Base-by-base conservation (phyloP, 768 basidiomycete species). In the Chalciporus sphaerocephalus region DNA sequence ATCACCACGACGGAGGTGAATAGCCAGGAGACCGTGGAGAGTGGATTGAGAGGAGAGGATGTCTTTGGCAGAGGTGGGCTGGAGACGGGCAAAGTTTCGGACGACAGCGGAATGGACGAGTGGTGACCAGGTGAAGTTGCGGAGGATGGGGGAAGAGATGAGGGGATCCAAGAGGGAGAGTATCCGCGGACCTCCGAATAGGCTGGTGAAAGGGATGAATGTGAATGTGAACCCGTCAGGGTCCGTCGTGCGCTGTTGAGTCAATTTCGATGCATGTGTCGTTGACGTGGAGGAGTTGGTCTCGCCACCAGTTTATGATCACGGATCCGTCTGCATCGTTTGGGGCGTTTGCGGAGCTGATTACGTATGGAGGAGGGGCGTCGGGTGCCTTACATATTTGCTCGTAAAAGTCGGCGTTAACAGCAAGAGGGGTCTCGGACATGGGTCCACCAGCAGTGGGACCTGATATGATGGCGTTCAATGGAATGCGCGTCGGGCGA, bases 1-100 rank as follows among this genome's bases (percentile, higher is more conserved):
- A 48, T 83, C 81, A 5, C 81, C 81, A 1, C 79, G 67, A 0
- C 80, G 73, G 33, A 82, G 67, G 42, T 83, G 80, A 7, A 82
- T 46, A 1, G 81, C 81, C 11, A 83, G 56, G 6, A 80, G 65
- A 2, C 74, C 75, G 2, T 62, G 53, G 18, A 78, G 62, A 8
- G 65, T 61, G 30, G 55, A 34, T 5, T 42, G 40, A 10, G 56
- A 58, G 23, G 53, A 33, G 8, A 55, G 41, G 49, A 60, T 42
- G 21, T 57, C 44, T 17, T 54, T 55, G 28, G 57, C 60, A 15
- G 65, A 59, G 22, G 55, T 54, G 7, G 69, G 67, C 15, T 69
- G 73, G 20, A 76, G 58, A n/a, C 68, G 53, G 15, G 62, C 62
- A 44, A 75, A 73, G 53, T 74, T 78, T 47, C 76, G 75, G 8